phyloP scores from a whole-genome alignment of 345 rosid species.

The Eucalyptus dawsonii region DNA sequence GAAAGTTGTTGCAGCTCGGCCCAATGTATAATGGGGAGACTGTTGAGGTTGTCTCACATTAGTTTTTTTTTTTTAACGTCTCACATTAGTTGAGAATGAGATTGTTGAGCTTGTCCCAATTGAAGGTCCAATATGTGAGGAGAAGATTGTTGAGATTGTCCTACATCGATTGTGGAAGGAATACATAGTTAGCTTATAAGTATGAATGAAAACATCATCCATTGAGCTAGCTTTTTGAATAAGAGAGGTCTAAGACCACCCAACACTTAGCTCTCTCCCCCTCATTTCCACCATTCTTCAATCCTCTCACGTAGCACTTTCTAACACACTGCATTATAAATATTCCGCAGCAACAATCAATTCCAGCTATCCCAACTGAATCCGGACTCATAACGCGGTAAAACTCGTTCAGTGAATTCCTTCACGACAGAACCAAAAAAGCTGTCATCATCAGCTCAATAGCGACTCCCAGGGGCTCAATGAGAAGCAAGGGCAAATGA shows the following conservation, averaged over 20 bases:
- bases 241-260: too few relatives aligned
- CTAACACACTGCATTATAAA: background rate
- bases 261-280: background rate
- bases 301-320: background rate
- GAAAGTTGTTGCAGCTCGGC: accelerated
- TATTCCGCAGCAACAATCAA: background rate
- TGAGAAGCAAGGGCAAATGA: background rate
- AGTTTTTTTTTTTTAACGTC: too few relatives aligned
- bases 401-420: background rate
- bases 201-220: accelerated
- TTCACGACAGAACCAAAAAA: background rate
- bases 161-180: accelerated
- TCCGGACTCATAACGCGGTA: background rate
- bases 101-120: too few relatives aligned
- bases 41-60: too few relatives aligned
- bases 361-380: background rate
- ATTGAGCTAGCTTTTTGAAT: accelerated
- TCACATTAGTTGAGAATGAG: too few relatives aligned
- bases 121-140: too few relatives aligned
- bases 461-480: background rate
- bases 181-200: too few relatives aligned
- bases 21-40: too few relatives aligned
- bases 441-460: background rate
- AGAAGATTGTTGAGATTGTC: too few relatives aligned
- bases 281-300: background rate